These are phyloP conservation scores for Pythium rhizo-oryzae DNA, from an alignment of 352 stramenopile genomes.

Conservation along the genomic window DNA sequence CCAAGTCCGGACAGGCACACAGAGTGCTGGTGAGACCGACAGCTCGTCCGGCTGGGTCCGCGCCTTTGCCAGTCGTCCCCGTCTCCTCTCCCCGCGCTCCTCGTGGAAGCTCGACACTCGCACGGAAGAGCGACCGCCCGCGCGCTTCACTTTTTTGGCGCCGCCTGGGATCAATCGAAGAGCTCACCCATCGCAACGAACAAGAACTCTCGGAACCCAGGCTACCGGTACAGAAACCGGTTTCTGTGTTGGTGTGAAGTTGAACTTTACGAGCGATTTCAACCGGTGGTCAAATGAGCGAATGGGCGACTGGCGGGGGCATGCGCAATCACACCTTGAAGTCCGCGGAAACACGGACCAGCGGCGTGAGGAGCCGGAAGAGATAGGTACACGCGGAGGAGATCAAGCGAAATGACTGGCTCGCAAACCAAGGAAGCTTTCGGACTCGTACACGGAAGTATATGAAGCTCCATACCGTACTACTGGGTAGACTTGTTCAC, in stretches of 20 bases:
- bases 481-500: too few species aligned
- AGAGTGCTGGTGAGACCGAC: not conserved
- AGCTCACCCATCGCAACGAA: not conserved
- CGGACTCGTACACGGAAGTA: too few species aligned
- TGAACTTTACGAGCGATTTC: not conserved
- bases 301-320: not conserved
- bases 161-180: not conserved
- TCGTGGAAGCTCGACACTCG: not conserved
- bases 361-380: too few species aligned
- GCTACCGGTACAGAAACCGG: constrained; percentile 2
- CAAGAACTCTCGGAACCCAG: not conserved
- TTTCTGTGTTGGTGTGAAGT: not conserved
- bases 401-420: too few species aligned
- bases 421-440: too few species aligned
- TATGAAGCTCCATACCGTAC: too few species aligned
- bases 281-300: not conserved
- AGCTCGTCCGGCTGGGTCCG: not conserved
- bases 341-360: not conserved
- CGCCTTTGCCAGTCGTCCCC: constrained; percentile 3
- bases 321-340: constrained; percentile 27
- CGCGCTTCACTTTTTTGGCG: not conserved
- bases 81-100: not conserved
- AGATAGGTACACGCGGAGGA: too few species aligned
- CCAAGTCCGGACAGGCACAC: not conserved
- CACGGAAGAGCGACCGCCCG: not conserved